Percentiles rank a stretch among this genome's conserved stretches.
phyloP scores from a whole-genome alignment of 352 stramenopile genomes.

The Globisporangium spinosum region DNA sequence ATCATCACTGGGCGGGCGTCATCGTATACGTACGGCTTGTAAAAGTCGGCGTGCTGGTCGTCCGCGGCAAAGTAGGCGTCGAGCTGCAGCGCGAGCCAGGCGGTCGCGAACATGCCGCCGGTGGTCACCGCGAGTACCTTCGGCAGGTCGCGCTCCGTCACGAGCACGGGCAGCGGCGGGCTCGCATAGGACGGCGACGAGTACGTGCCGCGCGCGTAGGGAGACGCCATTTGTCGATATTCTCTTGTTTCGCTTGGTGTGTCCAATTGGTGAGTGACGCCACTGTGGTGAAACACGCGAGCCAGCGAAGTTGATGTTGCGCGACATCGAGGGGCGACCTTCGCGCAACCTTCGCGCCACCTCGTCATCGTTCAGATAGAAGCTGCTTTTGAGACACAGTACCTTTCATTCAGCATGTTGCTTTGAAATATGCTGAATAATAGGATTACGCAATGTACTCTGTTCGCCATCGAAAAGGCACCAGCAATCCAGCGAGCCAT shows the following conservation, averaged over 20 bases:
- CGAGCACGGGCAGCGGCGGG: conserved; percentile 45
- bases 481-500: neutral
- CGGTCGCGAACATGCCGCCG: conserved; percentile 28
- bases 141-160: conserved; percentile 52
- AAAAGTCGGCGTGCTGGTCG: conserved; percentile 39
- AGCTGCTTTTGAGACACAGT: neutral
- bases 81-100: conserved; percentile 47
- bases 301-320: neutral
- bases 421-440: neutral
- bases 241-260: neutral
- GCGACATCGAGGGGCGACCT: neutral
- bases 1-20: conserved; percentile 7
- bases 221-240: conserved; percentile 2
- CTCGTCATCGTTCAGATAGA: neutral
- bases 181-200: conserved; percentile 19
- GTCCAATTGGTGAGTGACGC: neutral
- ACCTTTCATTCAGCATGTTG: neutral
- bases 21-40: conserved; percentile 41
- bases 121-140: conserved; percentile 33
- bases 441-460: neutral
- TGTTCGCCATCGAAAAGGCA: conserved; percentile 1
- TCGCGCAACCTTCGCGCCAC: neutral
- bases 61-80: conserved; percentile 44
- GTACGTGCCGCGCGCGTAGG: conserved; percentile 6
- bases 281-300: neutral